These are phyloP conservation scores for Udeniomyces megalosporus DNA, from an alignment of 768 basidiomycete species.

Conservation along the genomic window DNA sequence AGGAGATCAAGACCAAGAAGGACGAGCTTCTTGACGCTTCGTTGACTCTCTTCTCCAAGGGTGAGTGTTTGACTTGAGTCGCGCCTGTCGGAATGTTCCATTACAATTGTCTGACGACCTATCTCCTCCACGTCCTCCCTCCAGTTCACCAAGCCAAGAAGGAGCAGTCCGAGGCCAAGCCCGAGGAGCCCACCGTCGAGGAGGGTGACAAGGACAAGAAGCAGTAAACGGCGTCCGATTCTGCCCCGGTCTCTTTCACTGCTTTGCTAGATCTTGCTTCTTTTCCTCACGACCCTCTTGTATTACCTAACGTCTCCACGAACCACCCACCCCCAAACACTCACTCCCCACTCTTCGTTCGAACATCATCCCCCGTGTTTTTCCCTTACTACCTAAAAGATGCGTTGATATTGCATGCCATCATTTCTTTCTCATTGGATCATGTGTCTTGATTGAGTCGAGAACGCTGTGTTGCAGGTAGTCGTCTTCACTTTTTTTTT, in stretches of 20 bases:
- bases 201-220: slow-evolving; percentile 13
- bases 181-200: slow-evolving; percentile 12
- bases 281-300: background rate
- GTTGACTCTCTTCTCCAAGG: slow-evolving; percentile 93
- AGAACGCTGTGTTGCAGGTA: too few relatives aligned
- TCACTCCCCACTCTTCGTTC: background rate
- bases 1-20: slow-evolving; percentile 80
- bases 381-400: background rate
- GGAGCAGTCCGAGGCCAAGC: slow-evolving; percentile 7
- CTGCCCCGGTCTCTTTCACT: background rate
- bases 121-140: too few relatives aligned
- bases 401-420: background rate
- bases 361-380: background rate
- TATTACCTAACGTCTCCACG: background rate
- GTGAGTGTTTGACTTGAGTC: slow-evolving; percentile 22
- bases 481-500: too few relatives aligned
- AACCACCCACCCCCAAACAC: background rate
- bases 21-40: slow-evolving; percentile 87
- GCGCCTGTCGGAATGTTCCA: too few relatives aligned
- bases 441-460: too few relatives aligned
- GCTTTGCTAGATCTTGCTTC: background rate
- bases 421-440: too few relatives aligned
- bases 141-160: slow-evolving; percentile 7
- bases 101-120: too few relatives aligned
- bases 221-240: background rate